Evolutionary conservation across 2,329 filamentous ascomycete species (phyloP), one percentile per base, ranked within the genome.

Genomic region (Beauveria scarabaeidicola): DNA sequence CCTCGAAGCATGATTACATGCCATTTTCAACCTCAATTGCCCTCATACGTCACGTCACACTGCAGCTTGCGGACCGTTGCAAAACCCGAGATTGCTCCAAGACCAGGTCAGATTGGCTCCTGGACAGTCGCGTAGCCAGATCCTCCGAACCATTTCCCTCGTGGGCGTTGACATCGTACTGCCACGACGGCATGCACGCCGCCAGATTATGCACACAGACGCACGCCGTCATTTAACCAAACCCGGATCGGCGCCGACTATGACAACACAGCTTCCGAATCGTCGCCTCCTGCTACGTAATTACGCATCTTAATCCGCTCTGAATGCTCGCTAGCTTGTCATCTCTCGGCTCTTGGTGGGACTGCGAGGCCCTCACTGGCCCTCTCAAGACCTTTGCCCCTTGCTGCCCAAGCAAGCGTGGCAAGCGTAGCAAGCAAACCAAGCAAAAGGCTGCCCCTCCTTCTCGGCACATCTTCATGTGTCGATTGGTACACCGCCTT

Each of bases 401-500:
- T 52, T 53, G 57, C 40, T 52, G 57, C 48, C 57, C 48, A 59
- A 52, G 41, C 38, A 59, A 29, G 27, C 27, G 27, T 29, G 27
- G 27, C 27, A 29, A 32, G 11, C 32, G 32, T 36, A 6, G 32
- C 32, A 36, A 36, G 32, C 32, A 15, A 15, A 15, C 11, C 32
- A 36, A 36, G 32, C 32, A 36, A 36, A 36, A 47, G 38, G 19
- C 23, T 59, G 40, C 29, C 48, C 57, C 56, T 52, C 57, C 40
- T 47, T 50, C 56, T 52, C 56, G 57, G 57, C 57, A 59, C 57
- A 52, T 59, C 57, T 53, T 59, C 54, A 55, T 47, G 13, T 36
- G 32, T 36, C 32, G 32, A 36, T 15, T 51, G 19, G 36, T 38
- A 52, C 57, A 59, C 57, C 57, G 57, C 57, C 50, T 52, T 59